phyloP scores from a whole-genome alignment of 768 basidiomycete genomes.

The Leucocoprinus leucothites region DNA sequence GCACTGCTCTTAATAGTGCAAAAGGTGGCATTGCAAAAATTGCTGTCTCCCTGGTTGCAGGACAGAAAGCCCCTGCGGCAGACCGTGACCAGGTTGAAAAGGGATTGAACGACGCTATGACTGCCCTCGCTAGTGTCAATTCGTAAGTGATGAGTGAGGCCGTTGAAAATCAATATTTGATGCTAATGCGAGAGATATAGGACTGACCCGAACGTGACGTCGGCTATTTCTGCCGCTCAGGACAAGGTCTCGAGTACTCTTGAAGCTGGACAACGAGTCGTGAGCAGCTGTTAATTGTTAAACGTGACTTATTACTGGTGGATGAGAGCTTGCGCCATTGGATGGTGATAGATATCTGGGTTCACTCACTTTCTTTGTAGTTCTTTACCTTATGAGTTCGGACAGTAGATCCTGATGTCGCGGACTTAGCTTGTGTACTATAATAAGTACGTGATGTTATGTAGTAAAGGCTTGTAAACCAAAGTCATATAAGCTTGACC shows the following conservation, averaged over 20 bases:
- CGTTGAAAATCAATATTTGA: neutral
- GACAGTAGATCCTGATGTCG: too few relatives aligned
- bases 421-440: too few relatives aligned
- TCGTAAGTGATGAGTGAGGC: constrained; percentile 17
- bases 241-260: constrained; percentile 19
- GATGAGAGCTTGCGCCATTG: too few relatives aligned
- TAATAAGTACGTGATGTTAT: too few relatives aligned
- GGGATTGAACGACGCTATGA: constrained; percentile 20
- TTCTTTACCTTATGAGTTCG: neutral
- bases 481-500: neutral
- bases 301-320: neutral
- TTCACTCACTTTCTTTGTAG: neutral
- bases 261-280: constrained; percentile 20
- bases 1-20: constrained; percentile 19
- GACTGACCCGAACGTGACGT: constrained; percentile 20
- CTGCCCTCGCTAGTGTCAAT: constrained; percentile 20
- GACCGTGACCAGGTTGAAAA: constrained; percentile 20
- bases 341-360: neutral
- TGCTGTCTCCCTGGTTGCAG: constrained; percentile 19
- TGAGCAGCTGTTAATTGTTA: constrained; percentile 16
- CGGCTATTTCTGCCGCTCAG: constrained; percentile 17
- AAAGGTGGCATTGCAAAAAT: constrained; percentile 23
- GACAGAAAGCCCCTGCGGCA: constrained; percentile 19
- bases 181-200: constrained; percentile 8
- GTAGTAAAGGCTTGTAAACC: too few relatives aligned